Base-by-base conservation (phyloP, 2,329 filamentous ascomycete species). In the Sphaceloma murrayae region DNA sequence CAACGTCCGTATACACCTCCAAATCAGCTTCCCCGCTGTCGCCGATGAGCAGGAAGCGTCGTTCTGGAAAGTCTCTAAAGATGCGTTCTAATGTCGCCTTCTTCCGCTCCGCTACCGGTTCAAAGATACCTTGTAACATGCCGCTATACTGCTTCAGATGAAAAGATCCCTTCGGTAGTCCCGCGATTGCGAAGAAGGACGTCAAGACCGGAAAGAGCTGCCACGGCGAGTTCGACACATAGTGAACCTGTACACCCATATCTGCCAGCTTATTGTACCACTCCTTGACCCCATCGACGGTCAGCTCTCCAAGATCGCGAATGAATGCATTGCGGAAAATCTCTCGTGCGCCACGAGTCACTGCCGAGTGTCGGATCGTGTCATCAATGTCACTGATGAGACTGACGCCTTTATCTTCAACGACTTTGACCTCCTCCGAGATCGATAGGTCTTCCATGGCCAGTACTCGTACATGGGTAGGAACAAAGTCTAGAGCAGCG, bases 191-290 rank as follows among this genome's bases (percentile, higher is more conserved):
- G 61, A 96, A 94, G 60, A 83, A 98, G 43, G 77, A 85, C 4
- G 85, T 82, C 8, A 98, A 68, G 2, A 96, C 78, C 0, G 91
- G 91, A 55, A 85, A 98, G 5, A 98, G 73, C 60, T 98, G 93
- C 93, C 93, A 98, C 0, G 91, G 91, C 40, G 89, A 94, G 63
- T 98, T 98, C n/a, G 91, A 98, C 52, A 94, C 93, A 61, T 98
- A 98, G 59, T 98, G 93, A 43, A 98, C 74, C 54, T 80, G 77
- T 17, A 96, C 89, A 13, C 88, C 87, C 66, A 89, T 77, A 14
- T 78, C 70, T 29, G 82, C 74, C 64, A 98, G 72, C 14, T 71
- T 71, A 26, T 70, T 77, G 58, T 96, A 98, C 89, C 91, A 96
- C 50, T 93, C 85, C 47, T 72, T 76, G 14, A 96, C 88, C 2